Percentiles rank a stretch among this genome's conserved stretches.
Evolutionary conservation across 1,284 basidiomycete genomes (phyloP).

Genomic region (Entoloma clypeatum): DNA sequence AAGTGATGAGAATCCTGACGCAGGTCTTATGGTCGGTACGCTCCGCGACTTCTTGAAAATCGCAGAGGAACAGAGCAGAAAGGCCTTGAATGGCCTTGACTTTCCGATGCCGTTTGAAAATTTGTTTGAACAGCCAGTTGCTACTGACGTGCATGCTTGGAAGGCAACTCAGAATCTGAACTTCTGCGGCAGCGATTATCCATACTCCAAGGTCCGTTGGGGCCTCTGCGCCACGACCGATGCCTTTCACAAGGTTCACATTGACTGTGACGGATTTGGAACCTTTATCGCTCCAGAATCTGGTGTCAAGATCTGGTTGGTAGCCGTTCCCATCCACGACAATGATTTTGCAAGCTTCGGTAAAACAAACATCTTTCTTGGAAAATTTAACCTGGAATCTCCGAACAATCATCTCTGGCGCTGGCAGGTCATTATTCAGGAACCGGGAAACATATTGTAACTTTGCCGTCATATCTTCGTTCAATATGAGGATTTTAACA

Average conservation of each 20-base stretch:
- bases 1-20: too few relatives aligned
- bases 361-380: neutral
- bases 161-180: too few relatives aligned
- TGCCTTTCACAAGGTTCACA: slow-evolving; percentile 3
- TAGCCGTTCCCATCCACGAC: neutral
- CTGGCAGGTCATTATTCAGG: neutral
- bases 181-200: too few relatives aligned
- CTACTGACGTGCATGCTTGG: too few relatives aligned
- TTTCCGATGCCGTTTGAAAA: too few relatives aligned
- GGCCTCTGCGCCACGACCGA: slow-evolving; percentile 1
- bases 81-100: too few relatives aligned
- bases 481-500: neutral
- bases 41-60: too few relatives aligned
- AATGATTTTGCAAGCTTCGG: neutral
- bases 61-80: too few relatives aligned
- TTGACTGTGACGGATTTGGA: neutral
- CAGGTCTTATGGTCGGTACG: too few relatives aligned
- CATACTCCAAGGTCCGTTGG: slow-evolving; percentile 6
- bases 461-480: neutral
- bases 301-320: neutral
- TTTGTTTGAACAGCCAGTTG: too few relatives aligned
- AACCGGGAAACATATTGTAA: neutral
- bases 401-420: neutral
- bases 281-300: neutral
- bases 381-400: neutral